phyloP scores from a whole-genome alignment of 2,329 filamentous ascomycete genomes.

The Fusarium nodosum region DNA sequence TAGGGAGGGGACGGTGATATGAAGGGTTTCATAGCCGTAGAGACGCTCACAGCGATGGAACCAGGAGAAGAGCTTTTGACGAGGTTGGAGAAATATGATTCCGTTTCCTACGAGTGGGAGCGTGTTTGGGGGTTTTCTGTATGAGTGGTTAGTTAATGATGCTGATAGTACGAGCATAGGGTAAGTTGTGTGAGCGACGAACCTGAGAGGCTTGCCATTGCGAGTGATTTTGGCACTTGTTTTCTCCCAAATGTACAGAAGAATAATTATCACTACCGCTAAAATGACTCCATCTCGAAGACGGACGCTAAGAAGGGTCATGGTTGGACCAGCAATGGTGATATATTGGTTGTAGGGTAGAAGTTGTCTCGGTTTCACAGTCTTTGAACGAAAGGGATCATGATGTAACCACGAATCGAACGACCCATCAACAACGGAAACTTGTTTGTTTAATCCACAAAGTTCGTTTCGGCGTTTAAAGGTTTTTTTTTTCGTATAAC shows the following conservation, averaged over 20 bases:
- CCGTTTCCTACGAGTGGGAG: slow-evolving; percentile 72
- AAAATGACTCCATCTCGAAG: slow-evolving; percentile 7
- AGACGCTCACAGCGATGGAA: slow-evolving; percentile 69
- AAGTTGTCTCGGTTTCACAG: slow-evolving; percentile 21
- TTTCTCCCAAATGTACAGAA: slow-evolving; percentile 17
- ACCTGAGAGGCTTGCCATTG: slow-evolving; percentile 42
- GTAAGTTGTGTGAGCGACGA: slow-evolving; percentile 10
- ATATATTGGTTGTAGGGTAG: slow-evolving; percentile 16
- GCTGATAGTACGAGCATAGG: background rate
- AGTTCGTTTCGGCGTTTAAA: background rate
- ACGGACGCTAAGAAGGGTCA: slow-evolving; percentile 37
- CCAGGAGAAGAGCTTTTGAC: slow-evolving; percentile 73
- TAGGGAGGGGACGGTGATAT: slow-evolving; percentile 72
- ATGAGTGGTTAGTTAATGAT: background rate
- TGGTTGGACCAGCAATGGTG: background rate
- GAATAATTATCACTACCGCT: background rate
- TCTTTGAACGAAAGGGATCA: background rate
- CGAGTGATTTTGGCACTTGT: slow-evolving; percentile 33
- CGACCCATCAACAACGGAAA: background rate
- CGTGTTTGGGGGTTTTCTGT: slow-evolving; percentile 63
- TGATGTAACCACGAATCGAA: slow-evolving; percentile 32
- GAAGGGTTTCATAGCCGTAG: slow-evolving; percentile 71
- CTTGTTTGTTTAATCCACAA: background rate
- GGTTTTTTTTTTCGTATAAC: background rate
- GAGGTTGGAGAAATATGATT: slow-evolving; percentile 70